phyloP scores from a whole-genome alignment of 371 early-diverging fungal species.

The Mortierella sp. region DNA sequence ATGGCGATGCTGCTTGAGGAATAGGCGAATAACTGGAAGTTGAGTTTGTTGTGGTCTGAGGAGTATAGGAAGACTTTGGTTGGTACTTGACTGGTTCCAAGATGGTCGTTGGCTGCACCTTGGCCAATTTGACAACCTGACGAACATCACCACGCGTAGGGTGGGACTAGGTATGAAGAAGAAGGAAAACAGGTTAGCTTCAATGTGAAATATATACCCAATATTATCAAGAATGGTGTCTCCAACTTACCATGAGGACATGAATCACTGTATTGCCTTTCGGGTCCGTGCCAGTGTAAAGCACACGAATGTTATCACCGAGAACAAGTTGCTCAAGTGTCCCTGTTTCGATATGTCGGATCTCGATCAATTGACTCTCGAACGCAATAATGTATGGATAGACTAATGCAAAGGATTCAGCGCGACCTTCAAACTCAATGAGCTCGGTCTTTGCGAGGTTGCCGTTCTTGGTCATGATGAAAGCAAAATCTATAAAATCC shows the following conservation, averaged over 20 bases:
- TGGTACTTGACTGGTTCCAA: conserved; percentile 28
- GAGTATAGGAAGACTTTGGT: conserved; percentile 15
- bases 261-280: conserved; percentile 38
- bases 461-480: conserved; percentile 42
- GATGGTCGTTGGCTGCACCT: conserved; percentile 20
- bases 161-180: conserved; percentile 15
- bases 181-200: not conserved
- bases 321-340: conserved; percentile 70
- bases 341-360: conserved; percentile 86
- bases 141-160: conserved; percentile 15
- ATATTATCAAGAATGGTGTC: not conserved
- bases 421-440: conserved; percentile 50
- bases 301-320: conserved; percentile 36
- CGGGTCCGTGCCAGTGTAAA: conserved; percentile 35
- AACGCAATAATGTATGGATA: conserved; percentile 90
- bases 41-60: not conserved
- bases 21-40: not conserved
- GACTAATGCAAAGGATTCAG: conserved; percentile 44
- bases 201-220: not conserved
- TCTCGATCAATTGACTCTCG: conserved; percentile 87
- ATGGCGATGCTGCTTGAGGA: not conserved
- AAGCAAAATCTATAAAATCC: conserved; percentile 41
- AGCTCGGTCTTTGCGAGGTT: conserved; percentile 37
- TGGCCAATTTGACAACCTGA: conserved; percentile 23
- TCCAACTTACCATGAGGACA: conserved; percentile 31